Percentiles rank a stretch among this genome's conserved stretches.
Conservation (phyloP, 768 basidiomycete genomes). For the Collybiopsis confluens region DNA sequence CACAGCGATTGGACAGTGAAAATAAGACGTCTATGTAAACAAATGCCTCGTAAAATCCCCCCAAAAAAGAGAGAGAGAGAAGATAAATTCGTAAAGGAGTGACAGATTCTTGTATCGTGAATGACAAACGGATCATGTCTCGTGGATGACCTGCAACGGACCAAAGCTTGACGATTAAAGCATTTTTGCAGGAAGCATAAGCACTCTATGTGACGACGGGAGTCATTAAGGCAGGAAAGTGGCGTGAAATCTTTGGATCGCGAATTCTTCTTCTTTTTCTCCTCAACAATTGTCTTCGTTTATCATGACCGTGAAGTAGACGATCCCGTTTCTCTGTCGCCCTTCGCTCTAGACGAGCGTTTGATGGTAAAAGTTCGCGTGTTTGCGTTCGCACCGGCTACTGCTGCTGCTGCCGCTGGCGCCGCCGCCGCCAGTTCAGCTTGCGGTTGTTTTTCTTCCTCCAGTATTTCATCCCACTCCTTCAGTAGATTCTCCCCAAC, state of each 20-base stretch:
- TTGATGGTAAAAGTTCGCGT: slow-evolving; percentile 5
- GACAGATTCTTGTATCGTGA: slow-evolving; percentile 9
- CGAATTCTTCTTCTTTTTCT: neutral
- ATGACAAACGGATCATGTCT: slow-evolving; percentile 7
- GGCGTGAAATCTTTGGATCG: neutral
- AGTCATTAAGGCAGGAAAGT: neutral
- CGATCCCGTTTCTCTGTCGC: neutral
- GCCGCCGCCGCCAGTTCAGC: neutral
- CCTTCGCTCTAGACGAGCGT: slow-evolving; percentile 3
- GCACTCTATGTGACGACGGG: neutral
- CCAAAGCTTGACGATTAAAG: too few species aligned
- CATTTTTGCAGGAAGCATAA: neutral
- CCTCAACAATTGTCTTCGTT: slow-evolving; percentile 1
- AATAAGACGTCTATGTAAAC: slow-evolving; percentile 12
- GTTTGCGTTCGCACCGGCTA: neutral
- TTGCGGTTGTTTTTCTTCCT: slow-evolving; percentile 8
- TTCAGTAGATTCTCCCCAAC: slow-evolving; percentile 66
- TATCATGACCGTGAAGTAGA: slow-evolving; percentile 9
- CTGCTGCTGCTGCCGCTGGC: neutral
- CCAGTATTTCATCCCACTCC: slow-evolving; percentile 53
- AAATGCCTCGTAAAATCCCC: slow-evolving; percentile 4
- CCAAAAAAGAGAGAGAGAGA: slow-evolving; percentile 7
- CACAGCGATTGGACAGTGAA: slow-evolving; percentile 8
- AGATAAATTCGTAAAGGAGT: too few species aligned
- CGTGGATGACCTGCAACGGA: neutral